Evolutionary conservation across 352 stramenopile species (phyloP), one percentile per base, ranked within the genome.

Genomic region (Pythium inflatum): DNA sequence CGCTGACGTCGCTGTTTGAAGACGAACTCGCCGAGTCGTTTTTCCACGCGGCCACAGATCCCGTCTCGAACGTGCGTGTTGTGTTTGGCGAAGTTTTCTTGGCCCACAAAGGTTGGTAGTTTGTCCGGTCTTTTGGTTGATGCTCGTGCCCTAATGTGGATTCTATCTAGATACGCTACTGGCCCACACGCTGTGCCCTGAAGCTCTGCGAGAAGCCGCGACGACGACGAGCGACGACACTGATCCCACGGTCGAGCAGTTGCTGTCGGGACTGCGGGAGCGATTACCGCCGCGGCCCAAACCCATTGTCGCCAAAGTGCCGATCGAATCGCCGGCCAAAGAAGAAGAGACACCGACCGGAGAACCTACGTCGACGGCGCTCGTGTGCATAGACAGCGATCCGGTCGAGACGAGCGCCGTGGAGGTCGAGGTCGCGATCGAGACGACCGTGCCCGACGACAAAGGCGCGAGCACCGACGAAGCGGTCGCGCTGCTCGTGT

Each of bases 51-150:
- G 79, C 77, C 5, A 48, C 73, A 20, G 87, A 94, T 71, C 65
- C 70, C 3, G 87, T 94, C 30, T 91, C 81, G 14, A 94, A 94
- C 53, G 87, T 94, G 5, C 85, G 87, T 18, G 62, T 88, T 16
- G 70, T 93, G 43, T 87, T 90, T 62, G 82, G 72, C 1, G 76
- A 85, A 41, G 76, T 78, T 25, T 49, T 85, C 27, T 34, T 90
- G 46, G 59, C 73, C 51, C 71, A 93, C 70, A 80, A 80, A 73
- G 77, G 70, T 82, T 40, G 30, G 72, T 54, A 14, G 5, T 11
- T 33, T 16, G 13, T 6, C n/a, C n/a, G n/a, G n/a, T n/a, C n/a
- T n/a, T n/a, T n/a, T n/a, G n/a, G 45, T 31, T 30, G 45, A 31
- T 22, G 20, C 31, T 9, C 41, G 9, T 49, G 34, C 14, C 34